Evolutionary conservation across 1,284 basidiomycete species (phyloP).

Genomic region (Stygiomarasmius scandens): DNA sequence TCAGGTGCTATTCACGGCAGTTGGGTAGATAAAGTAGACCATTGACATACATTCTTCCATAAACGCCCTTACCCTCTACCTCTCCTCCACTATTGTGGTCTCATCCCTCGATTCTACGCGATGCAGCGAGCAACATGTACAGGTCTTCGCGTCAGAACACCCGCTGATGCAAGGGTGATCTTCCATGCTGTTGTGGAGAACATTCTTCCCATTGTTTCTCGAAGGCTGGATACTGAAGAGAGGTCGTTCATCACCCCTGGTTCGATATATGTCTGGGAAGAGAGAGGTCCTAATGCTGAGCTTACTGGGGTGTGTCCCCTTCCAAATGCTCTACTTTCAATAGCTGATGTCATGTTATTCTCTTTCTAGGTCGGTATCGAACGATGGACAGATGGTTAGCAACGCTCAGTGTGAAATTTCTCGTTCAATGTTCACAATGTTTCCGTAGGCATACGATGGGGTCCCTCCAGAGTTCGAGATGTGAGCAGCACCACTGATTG

Average conservation of each 20-base stretch:
- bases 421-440: conserved; percentile 36
- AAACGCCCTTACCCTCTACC: conserved; percentile 19
- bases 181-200: conserved; percentile 74
- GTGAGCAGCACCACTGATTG: too few relatives aligned
- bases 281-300: conserved; percentile 74
- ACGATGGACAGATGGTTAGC: conserved; percentile 54
- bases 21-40: conserved; percentile 30
- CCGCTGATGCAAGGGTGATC: conserved; percentile 73
- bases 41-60: conserved; percentile 2
- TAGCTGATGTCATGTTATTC: conserved; percentile 2
- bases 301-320: conserved; percentile 59
- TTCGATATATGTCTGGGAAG: conserved; percentile 83
- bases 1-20: conserved; percentile 25
- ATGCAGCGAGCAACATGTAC: conserved; percentile 52
- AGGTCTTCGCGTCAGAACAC: conserved; percentile 54
- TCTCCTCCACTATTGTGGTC: conserved; percentile 17
- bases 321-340: neutral
- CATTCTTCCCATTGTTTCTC: conserved; percentile 73
- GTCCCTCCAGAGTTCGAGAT: conserved; percentile 75
- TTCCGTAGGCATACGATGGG: conserved; percentile 67
- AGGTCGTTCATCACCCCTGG: conserved; percentile 63
- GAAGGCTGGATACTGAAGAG: conserved; percentile 76
- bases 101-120: conserved; percentile 14
- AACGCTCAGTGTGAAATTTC: neutral
- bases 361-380: conserved; percentile 67